Base-by-base conservation (phyloP, 129 eudicot species). In the Ambrosia trifida region DNA sequence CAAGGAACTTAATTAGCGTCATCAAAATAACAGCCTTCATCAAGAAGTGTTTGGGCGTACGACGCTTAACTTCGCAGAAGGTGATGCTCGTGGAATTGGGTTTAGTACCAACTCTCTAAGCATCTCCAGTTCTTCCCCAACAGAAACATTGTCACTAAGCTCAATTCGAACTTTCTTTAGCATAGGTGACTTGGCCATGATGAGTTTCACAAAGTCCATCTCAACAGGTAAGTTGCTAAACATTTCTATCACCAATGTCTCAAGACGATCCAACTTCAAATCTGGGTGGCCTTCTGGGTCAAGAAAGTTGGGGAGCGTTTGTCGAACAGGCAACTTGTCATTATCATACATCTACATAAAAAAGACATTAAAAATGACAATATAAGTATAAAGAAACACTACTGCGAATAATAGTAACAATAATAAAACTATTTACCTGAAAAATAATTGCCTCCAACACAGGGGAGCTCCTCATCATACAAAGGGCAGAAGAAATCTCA, bases 171-270 rank as follows among this genome's bases (percentile, higher is more conserved):
- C 54, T n/a, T 43, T 53, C 76, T 71, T 44, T 20, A 56, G 52
- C 32, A 36, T 35, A 24, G 74, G 64, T 70, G 69, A 17, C 51
- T 17, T 64, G 7, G 69, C 69, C 47, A 64, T 36, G 12, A 38
- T 18, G 7, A 64, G 38, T 31, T 70, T 70, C 49, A 70, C 63
- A 56, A 70, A 70, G 6, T 36, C 75, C 64, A 36, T 14, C 35
- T 36, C 75, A n/a, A 33, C 40, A 51, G 33, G 52, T n/a, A 2
- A 8, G 41, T 46, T 60, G 11, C 31, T 18, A 5, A 70, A 40
- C 40, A 12, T 16, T 40, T 40, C 16, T 18, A 71, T 57, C 66
- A 11, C 41, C 13, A 70, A 43, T 24, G 17, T 11, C 64, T 45
- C 41, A 56, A 71, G 76, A 36, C 41, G 66, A 40, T 71, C 51